phyloP scores from a whole-genome alignment of 108 stramenopile genomes.

The Aurantiochytrium sp. region DNA sequence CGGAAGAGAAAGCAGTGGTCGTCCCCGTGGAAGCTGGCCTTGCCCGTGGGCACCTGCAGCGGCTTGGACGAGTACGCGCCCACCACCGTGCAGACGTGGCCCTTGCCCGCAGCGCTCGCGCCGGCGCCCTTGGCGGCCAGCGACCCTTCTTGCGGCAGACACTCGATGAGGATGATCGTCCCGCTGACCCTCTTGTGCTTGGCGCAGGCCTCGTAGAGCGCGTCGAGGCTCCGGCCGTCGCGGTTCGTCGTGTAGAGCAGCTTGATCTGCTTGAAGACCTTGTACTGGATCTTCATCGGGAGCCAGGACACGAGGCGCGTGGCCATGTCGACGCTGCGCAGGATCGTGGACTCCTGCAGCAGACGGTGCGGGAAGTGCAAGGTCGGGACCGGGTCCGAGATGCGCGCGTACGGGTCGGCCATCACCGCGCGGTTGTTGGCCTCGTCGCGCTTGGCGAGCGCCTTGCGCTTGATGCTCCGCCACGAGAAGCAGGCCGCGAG shows the following conservation, averaged over 20 bases:
- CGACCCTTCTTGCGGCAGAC: not conserved
- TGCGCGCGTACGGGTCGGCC: not conserved
- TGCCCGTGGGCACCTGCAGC: not conserved
- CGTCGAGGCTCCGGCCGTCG: not conserved
- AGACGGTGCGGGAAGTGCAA: not conserved
- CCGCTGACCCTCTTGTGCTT: not conserved
- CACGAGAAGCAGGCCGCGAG: not conserved
- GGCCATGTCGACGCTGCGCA: not conserved
- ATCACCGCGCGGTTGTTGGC: not conserved
- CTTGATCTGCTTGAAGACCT: not conserved
- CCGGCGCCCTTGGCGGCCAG: not conserved
- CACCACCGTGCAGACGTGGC: not conserved
- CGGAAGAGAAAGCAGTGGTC: constrained; percentile 9
- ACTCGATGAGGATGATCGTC: not conserved
- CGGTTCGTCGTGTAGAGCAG: not conserved
- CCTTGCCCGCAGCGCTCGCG: too few relatives aligned
- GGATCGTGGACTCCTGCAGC: not conserved
- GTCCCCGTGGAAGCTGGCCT: not conserved
- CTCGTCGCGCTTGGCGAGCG: not conserved
- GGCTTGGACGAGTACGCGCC: not conserved
- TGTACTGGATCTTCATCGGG: not conserved
- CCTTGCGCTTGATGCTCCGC: not conserved
- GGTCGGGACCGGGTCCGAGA: not conserved
- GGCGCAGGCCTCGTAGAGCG: not conserved
- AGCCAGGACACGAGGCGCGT: not conserved